Percentiles rank a stretch among this genome's conserved stretches.
Conservation (phyloP, 139 green algal genomes). For the Zygnema cylindricum region DNA sequence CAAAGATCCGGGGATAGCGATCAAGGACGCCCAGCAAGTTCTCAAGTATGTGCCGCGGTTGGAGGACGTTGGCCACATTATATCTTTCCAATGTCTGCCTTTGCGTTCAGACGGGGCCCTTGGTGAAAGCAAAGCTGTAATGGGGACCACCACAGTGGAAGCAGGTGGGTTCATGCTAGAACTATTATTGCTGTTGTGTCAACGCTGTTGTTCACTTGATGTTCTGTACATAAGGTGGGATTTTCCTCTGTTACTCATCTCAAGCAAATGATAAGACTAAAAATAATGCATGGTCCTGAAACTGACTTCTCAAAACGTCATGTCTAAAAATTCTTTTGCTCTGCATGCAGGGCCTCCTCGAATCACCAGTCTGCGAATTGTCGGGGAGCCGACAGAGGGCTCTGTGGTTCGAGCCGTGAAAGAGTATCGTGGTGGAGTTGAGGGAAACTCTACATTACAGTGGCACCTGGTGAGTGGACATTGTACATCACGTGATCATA, state of each 20-base stretch:
- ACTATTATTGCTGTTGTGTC: no score
- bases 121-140: slow-evolving; percentile 22
- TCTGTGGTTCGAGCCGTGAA: slow-evolving; percentile 4
- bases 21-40: neutral
- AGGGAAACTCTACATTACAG: slow-evolving; percentile 32
- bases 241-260: no score
- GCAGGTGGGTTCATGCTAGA: neutral
- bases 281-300: no score
- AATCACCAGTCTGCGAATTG: slow-evolving; percentile 8
- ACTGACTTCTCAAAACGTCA: no score
- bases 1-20: neutral
- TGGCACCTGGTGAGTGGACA: slow-evolving; percentile 22
- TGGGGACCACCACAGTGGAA: neutral
- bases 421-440: slow-evolving; percentile 30
- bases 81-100: slow-evolving; percentile 31
- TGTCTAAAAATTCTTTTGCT: no score
- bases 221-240: no score
- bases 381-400: slow-evolving; percentile 5
- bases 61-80: slow-evolving; percentile 38
- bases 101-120: slow-evolving; percentile 20
- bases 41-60: slow-evolving; percentile 9
- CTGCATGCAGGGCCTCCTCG: slow-evolving; percentile 2
- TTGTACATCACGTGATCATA: neutral
- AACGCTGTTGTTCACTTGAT: no score
- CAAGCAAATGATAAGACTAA: no score